Base-by-base conservation (phyloP, 257 asterid species). In the Nicotiana sylvestris region DNA sequence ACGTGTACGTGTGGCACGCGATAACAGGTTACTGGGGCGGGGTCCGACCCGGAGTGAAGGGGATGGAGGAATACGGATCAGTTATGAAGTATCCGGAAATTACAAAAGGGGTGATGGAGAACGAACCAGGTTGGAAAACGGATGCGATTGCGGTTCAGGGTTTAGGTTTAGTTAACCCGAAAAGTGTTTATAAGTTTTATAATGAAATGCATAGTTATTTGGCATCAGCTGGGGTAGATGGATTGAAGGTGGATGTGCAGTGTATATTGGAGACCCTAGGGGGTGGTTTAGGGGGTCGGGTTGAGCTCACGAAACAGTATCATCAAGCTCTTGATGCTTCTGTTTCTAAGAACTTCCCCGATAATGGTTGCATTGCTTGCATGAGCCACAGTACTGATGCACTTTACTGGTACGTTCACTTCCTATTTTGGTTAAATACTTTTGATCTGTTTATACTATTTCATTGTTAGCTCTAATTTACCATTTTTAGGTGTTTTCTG, bases 21-120 rank as follows among this genome's bases (percentile, higher is more conserved):
- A 94, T 93, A 27, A 92, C 96, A 1, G 98, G 98, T 4, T 93
- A 94, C 29, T 94, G 98, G 98, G 98, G 98, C 4, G 98, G 98
- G 53, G 97, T 94, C 70, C 85, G 84, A 86, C 96, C 96, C 0
- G 97, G 96, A 53, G 93, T 91, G 77, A 85, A 88, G 85, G 96
- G 84, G 74, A 91, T 90, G 95, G 92, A 87, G 79, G 89, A 87
- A 30, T 94, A 94, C 15, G 95, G 88, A 1, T 87, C 98, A 0
- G 84, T 89, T 21, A 84, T 94, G 95, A 93, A 87, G 82, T 93
- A 90, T 70, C 98, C 98, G 0, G 84, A 83, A 32, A 37, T 92
- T 78, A 89, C 93, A 9, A 88, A 91, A 1, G 98, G 98, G 18
- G 93, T 94, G 29, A 81, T 94, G 89, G 94, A 90, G 85, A 91